Base-by-base conservation (phyloP, 2,329 filamentous ascomycete species). In the Sphaerulina musiva region DNA sequence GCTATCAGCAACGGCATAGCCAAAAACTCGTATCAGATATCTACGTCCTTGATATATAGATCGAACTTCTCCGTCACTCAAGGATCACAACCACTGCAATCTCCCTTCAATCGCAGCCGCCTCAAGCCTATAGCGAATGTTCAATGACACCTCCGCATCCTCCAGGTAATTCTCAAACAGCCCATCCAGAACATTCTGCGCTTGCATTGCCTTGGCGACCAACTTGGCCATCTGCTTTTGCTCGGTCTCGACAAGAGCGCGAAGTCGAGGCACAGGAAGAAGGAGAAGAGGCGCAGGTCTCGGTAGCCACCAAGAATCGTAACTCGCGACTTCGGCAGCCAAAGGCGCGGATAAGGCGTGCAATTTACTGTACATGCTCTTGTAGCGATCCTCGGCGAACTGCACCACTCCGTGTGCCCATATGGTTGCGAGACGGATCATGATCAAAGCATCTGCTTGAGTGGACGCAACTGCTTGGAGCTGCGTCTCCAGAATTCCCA, bases 391-490 rank as follows among this genome's bases (percentile, higher is more conserved):
- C 4, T 55, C 55, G 1, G 52, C 52, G 3, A 38, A 10, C 6
- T 49, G 12, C 6, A 57, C 20, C 11, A 53, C 52, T 42, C 46
- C 5, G 1, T 32, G 46, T 5, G 40, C 29, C 57, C 57, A 59
- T 9, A 23, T 9, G 2, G 57, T 45, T 3, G 46, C 32, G 11
- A 44, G 23, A 11, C 51, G 50, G 5, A 36, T 46, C 17, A 23
- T 45, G 6, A 40, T 17, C 11, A 26, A 40, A 0, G 20, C n/a
- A 1, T 23, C 34, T 4, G 41, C 47, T 4, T 34, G 20, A 11
- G 45, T 3, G 6, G 38, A 34, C 31, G 38, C 31, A 6, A 40
- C 6, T 36, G 29, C n/a, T 8, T 11, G 8, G 6, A 56, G 38
- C 36, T 47, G 32, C 14, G n/a, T 49, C 41, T 59, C 55, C 3